Evolutionary conservation across 176 grass and related monocot species (phyloP).

Genomic region (Oryza glumipatula): DNA sequence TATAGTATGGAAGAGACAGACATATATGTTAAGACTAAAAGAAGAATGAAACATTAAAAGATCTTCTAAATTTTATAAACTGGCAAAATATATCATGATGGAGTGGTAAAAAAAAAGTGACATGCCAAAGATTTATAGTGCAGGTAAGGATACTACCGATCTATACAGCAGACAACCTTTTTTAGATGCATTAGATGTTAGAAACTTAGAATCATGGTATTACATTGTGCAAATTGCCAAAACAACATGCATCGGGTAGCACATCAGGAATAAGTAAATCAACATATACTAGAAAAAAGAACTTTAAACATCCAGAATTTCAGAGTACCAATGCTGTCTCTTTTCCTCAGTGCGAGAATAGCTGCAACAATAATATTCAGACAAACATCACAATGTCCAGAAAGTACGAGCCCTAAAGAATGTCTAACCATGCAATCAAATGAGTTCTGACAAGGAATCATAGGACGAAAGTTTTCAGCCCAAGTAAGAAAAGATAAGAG

Average conservation of each 20-base stretch:
- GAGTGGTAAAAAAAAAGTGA: background rate
- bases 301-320: background rate
- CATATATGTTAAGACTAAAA: background rate
- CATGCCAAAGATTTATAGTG: no score
- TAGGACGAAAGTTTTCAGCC: no score
- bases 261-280: background rate
- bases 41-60: background rate
- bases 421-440: background rate
- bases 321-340: background rate
- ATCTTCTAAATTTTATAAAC: background rate
- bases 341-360: background rate
- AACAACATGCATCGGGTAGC: background rate
- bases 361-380: conserved; percentile 17
- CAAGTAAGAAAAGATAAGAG: no score
- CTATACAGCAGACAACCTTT: background rate
- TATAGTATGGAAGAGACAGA: background rate
- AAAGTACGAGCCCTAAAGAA: background rate
- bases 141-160: background rate
- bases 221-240: background rate
- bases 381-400: background rate
- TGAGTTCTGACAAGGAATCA: background rate
- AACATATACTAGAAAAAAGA: background rate
- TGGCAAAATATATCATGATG: background rate
- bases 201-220: background rate
- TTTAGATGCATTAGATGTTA: background rate